phyloP scores from a whole-genome alignment of 768 basidiomycete genomes.

The Pleurotus pulmonarius region DNA sequence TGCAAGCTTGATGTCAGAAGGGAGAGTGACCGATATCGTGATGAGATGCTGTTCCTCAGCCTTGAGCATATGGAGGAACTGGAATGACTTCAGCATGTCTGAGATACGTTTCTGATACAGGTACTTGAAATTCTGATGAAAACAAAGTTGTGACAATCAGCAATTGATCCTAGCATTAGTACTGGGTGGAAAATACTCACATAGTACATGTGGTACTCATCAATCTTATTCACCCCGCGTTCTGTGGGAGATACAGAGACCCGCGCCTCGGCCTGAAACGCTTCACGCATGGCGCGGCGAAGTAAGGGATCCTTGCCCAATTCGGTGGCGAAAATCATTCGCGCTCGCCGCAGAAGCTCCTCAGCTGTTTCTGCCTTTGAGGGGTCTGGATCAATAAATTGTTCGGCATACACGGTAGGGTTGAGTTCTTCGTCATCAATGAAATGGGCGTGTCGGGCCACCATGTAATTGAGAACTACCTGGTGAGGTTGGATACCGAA shows the following conservation, averaged over 20 bases:
- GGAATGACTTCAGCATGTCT: conserved; percentile 66
- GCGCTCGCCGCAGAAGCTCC: conserved; percentile 68
- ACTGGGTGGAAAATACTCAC: conserved; percentile 35
- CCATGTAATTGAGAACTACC: conserved; percentile 80
- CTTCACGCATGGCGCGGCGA: conserved; percentile 68
- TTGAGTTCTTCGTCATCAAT: conserved; percentile 79
- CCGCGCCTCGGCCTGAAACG: conserved; percentile 71
- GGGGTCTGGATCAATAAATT: conserved; percentile 73
- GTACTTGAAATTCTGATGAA: conserved; percentile 88
- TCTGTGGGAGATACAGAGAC: conserved; percentile 87
- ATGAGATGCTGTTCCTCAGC: conserved; percentile 91
- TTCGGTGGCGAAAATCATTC: conserved; percentile 85
- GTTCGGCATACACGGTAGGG: conserved; percentile 81
- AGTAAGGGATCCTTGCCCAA: conserved; percentile 91
- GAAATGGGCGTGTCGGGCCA: conserved; percentile 57
- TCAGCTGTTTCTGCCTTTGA: conserved; percentile 54
- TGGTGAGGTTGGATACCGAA: conserved; percentile 82
- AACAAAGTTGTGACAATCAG: not conserved
- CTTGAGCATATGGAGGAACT: conserved; percentile 86
- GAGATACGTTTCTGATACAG: conserved; percentile 71
- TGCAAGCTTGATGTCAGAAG: conserved; percentile 53
- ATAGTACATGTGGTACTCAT: conserved; percentile 68
- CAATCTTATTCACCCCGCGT: conserved; percentile 73
- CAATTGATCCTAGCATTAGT: too few species aligned
- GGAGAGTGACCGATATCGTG: conserved; percentile 66